Evolutionary conservation across 169 alveolate genomes (phyloP), one percentile per base, ranked within the genome.

Genomic region (Eimeria maxima): DNA sequence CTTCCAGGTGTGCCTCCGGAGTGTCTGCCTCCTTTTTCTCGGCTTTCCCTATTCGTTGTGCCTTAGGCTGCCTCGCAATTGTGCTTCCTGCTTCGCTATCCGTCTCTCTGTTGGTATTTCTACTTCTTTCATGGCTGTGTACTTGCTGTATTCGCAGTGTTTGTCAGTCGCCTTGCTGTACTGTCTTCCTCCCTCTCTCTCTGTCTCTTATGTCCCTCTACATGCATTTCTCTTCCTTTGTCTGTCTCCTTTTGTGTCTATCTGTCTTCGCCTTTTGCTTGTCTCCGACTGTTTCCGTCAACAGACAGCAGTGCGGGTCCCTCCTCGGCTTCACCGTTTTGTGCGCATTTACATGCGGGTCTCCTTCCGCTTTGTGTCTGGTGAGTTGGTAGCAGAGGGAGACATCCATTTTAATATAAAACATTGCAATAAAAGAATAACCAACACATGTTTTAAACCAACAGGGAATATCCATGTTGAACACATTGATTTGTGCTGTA

Each of bases 301-400:
- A 86, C 60, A 47, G 65, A 63, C 65, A 78, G 60, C 74, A 20
- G 24, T 93, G n/a, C 74, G 65, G 45, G 93, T 81, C 13, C 96
- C 96, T 8, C 89, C 73, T 47, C 53, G 95, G 57, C 95, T 95
- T 14, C 96, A 95, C 33, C 96, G 96, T 22, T 95, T 95, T 83
- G 96, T 57, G 6, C 88, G 95, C 65, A 53, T 95, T 89, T 87
- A 67, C 76, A 42, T 83, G 87, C 53, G 80, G 65, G 50, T 67
- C 18, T 67, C 86, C 38, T 95, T 95, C 67, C 87, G 95, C 7
- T 95, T 95, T 57, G 42, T 80, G 33, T 76, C 95, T 14, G 95
- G 90, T 91, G 22, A 24, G 80, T n/a, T 4, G 2, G 10, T 69
- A n/a, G 3, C 3, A 4, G 2, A 3, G 10, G 22, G 10, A 27